Evolutionary conservation across 441 rosid species (phyloP), one percentile per base, ranked within the genome.

Genomic region (Erodium moschatum): DNA sequence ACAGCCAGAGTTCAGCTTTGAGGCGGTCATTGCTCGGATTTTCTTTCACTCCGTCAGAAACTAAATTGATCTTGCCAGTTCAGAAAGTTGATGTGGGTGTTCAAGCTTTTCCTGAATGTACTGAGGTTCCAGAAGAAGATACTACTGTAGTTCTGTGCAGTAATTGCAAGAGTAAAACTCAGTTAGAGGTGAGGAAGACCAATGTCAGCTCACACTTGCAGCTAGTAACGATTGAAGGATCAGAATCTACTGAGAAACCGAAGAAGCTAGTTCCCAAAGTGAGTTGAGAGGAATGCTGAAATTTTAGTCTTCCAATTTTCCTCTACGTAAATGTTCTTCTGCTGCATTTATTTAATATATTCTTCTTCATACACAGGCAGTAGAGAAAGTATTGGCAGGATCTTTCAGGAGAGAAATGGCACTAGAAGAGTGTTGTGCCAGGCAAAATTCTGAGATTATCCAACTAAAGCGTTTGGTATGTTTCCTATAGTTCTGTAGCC

Each of bases 351-450:
- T 24, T 24, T 24, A 24, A 24, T 24, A 24, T 24, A 24, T 24
- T 24, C 27, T 24, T 24, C 27, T 24, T 24, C 27, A 24, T 64
- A 48, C 74, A 44, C 82, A 96, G 99, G 98, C 97, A 67, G 97
- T 92, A 74, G 90, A 88, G 86, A 92, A 88, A 83, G 97, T 96
- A 67, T 84, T 96, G 84, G 89, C 97, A 54, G 98, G 97, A 78
- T 90, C 99, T 54, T 89, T 96, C 73, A 81, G 99, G 74, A 89
- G 98, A 80, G 98, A 96, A 87, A 96, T 96, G 96, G 99, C 97
- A 72, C 71, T 92, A 65, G 98, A 96, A 82, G 98, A 96, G 75
- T 84, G 78, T 68, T 96, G 97, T 79, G 86, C 85, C 77, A 92
- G 89, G 74, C 98, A 90, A 85, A 84, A 86, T 81, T 79, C 89